Base-by-base conservation (phyloP, 495 filamentous ascomycete species). In the Letharia lupina region DNA sequence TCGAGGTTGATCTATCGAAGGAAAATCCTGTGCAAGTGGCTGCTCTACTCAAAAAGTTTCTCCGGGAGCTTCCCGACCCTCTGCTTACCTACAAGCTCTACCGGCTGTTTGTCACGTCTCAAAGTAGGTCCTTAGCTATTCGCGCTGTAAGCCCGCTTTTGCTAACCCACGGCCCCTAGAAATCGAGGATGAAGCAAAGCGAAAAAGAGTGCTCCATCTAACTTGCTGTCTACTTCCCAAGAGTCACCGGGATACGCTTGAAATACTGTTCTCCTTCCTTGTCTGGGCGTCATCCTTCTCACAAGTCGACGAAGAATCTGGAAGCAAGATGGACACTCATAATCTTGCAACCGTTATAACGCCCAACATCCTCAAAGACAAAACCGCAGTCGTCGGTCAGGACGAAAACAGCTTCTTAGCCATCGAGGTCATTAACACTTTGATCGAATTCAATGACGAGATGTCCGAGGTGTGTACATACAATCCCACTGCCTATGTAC, bases 301-400 rank as follows among this genome's bases (percentile, higher is more conserved):
- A 60, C 91, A 96, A 72, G 88, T 98, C 31, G 94, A 99, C 71
- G 93, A 98, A 70, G 84, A 86, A 62, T 83, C 83, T 47, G 94
- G 94, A 31, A 96, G 91, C 72, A 97, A 97, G 81, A 99, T 99
- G 94, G 94, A 99, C 76, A 91, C 94, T 60, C 93, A 96, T 76
- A 99, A 99, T 72, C 84, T 99, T 63, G 91, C 94, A 10, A 98
- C 95, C n/a, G 94, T 99, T 66, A 96, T 99, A 69, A 91, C 93
- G 9, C 94, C 94, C 0, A 99, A 99, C 68, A 89, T 99, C 63
- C 85, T 99, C 18, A 88, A 85, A 69, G 79, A 82, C 42, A 86
- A 87, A 72, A 87, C 80, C 68, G 81, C 83, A 56, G 86, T 85
- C 68, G 83, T 86, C 16, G 82, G 77, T 41, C 84, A 90, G 70